Evolutionary conservation across 2,329 filamentous ascomycete genomes (phyloP).

Genomic region (Graphium sp.): DNA sequence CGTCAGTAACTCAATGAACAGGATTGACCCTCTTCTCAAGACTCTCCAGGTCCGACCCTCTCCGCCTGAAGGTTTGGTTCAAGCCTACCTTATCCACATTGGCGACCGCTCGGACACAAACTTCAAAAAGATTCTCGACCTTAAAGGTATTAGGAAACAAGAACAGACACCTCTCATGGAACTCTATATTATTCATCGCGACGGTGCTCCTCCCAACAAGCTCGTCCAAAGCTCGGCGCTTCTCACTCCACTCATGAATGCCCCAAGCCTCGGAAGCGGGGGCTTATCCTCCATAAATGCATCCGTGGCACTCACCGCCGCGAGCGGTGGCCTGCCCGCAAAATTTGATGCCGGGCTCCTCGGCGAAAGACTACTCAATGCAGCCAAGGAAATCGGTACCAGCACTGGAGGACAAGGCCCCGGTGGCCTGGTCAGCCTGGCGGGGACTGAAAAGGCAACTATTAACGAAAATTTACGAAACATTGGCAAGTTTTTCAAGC

Average conservation of each 20-base stretch:
- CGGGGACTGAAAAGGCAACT: constrained; percentile 38
- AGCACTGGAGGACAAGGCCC: constrained; percentile 7
- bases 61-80: constrained; percentile 83
- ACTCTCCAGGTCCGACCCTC: constrained; percentile 86
- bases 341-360: constrained; percentile 70
- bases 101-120: constrained; percentile 85
- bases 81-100: constrained; percentile 95
- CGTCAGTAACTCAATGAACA: constrained; percentile 67
- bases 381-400: constrained; percentile 70
- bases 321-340: constrained; percentile 22
- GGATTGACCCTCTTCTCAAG: constrained; percentile 85
- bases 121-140: constrained; percentile 88
- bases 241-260: constrained; percentile 46
- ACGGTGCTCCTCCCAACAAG: constrained; percentile 54
- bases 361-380: constrained; percentile 76
- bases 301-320: constrained; percentile 20
- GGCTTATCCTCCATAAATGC: constrained; percentile 22
- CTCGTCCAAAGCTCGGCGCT: constrained; percentile 55
- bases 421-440: constrained; percentile 8
- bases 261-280: constrained; percentile 18
- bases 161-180: constrained; percentile 76
- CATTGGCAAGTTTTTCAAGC: constrained; percentile 88
- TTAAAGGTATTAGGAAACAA: constrained; percentile 78
- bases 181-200: constrained; percentile 65
- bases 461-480: constrained; percentile 91